Conservation (phyloP, 805 yeast species). For the Starmerella vitae region DNA sequence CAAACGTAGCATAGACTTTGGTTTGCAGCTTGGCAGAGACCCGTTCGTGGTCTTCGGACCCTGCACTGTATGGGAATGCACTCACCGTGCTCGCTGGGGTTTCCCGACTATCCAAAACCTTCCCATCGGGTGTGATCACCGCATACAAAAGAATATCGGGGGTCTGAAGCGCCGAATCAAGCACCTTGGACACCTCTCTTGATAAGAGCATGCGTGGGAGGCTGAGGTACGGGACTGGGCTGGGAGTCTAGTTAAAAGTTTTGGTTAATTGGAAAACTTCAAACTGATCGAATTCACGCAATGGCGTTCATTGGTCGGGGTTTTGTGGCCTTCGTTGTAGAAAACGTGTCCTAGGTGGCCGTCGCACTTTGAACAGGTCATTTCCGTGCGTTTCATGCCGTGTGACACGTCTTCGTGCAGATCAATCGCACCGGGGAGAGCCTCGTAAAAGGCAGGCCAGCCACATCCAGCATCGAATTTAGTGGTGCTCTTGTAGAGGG, state of each 20-base stretch:
- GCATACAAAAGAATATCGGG: slow-evolving; percentile 10
- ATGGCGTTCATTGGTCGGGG: slow-evolving; percentile 84
- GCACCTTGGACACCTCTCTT: slow-evolving; percentile 3
- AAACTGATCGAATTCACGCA: slow-evolving; percentile 82
- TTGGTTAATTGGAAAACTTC: slow-evolving; percentile 35
- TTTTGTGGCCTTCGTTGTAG: slow-evolving; percentile 80
- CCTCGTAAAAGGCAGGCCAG: slow-evolving; percentile 95
- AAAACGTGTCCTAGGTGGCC: slow-evolving; percentile 95
- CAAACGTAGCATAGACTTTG: slow-evolving; percentile 24
- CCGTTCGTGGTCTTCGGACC: slow-evolving; percentile 1
- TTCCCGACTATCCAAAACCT: slow-evolving; percentile 18
- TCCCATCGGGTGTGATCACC: slow-evolving; percentile 11
- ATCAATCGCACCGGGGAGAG: slow-evolving; percentile 63
- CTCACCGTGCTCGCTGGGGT: not conserved
- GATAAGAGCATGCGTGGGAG: slow-evolving; percentile 11
- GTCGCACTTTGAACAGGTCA: slow-evolving; percentile 76
- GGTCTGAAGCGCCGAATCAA: slow-evolving; percentile 5
- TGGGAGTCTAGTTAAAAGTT: no score
- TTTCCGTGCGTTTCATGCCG: slow-evolving; percentile 82
- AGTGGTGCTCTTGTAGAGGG: slow-evolving; percentile 63
- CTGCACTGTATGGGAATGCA: slow-evolving; percentile 3
- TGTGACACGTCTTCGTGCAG: slow-evolving; percentile 44
- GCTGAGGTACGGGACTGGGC: not conserved
- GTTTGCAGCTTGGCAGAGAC: slow-evolving; percentile 22
- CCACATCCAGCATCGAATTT: slow-evolving; percentile 91